These are phyloP conservation scores for Termitomyces heimii DNA, from an alignment of 768 basidiomycete genomes.

Conservation along the genomic window DNA sequence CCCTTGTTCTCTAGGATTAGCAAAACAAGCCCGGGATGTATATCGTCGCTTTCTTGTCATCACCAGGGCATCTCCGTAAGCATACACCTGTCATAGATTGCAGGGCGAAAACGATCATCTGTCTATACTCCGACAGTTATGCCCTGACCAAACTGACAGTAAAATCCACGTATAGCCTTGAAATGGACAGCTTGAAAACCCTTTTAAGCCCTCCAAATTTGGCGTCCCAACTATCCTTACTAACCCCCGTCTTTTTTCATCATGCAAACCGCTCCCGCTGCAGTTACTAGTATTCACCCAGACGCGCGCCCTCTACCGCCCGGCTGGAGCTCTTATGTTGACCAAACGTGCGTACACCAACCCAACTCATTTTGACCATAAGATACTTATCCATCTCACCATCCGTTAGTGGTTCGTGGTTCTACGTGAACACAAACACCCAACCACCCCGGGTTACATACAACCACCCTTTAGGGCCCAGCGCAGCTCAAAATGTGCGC, in stretches of 20 bases:
- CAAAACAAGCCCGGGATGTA: neutral
- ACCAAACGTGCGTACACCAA: conserved; percentile 8
- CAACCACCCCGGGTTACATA: conserved; percentile 28
- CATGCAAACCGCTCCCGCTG: neutral
- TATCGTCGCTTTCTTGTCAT: neutral
- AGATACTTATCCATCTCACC: neutral
- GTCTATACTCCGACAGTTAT: neutral
- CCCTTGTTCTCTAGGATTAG: neutral
- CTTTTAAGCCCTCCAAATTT: neutral
- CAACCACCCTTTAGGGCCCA: conserved; percentile 24
- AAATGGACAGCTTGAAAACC: neutral
- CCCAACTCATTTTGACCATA: neutral
- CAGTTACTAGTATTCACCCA: neutral
- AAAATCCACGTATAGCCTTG: neutral
- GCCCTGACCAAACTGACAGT: neutral
- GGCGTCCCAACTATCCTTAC: neutral
- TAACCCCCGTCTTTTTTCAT: neutral
- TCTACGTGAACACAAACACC: conserved; percentile 26
- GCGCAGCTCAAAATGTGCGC: conserved; percentile 6
- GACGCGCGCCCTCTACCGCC: conserved; percentile 8
- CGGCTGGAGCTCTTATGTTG: conserved; percentile 10
- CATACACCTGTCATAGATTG: no score
- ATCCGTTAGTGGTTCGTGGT: conserved; percentile 17
- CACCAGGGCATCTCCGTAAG: neutral
- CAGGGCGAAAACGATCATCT: no score